phyloP scores from a whole-genome alignment of 2,329 filamentous ascomycete genomes.

The Colletotrichum coccodes region DNA sequence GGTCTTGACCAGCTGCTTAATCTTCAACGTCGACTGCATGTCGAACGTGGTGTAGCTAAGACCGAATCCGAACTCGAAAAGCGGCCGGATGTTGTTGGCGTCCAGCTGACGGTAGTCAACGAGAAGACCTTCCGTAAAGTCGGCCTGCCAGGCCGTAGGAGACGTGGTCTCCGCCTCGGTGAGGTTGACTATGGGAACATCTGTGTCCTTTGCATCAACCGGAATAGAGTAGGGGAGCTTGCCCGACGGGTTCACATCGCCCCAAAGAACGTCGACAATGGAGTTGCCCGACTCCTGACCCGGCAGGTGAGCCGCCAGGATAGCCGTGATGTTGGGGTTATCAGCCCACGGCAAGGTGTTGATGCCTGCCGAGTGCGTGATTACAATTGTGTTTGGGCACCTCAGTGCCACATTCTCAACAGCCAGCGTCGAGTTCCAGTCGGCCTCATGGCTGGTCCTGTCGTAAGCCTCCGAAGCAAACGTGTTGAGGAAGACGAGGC shows the following conservation, averaged over 20 bases:
- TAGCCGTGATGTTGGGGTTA: constrained; percentile 76
- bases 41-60: constrained; percentile 74
- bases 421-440: constrained; percentile 70
- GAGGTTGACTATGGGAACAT: constrained; percentile 54
- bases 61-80: constrained; percentile 73
- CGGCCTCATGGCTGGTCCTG: constrained; percentile 69
- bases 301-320: constrained; percentile 81
- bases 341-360: constrained; percentile 65
- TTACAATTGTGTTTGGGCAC: constrained; percentile 69
- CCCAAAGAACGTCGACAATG: constrained; percentile 79
- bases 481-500: constrained; percentile 73
- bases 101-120: constrained; percentile 67
- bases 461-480: constrained; percentile 75
- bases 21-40: constrained; percentile 55
- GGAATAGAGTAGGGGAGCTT: constrained; percentile 63
- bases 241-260: constrained; percentile 56
- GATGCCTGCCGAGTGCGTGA: constrained; percentile 71
- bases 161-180: constrained; percentile 69
- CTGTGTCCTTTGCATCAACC: constrained; percentile 56
- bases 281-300: constrained; percentile 81
- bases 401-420: constrained; percentile 58
- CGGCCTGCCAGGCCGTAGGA: constrained; percentile 59
- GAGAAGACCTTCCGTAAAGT: constrained; percentile 62
- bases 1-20: constrained; percentile 44
- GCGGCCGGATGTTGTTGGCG: constrained; percentile 56